Percentiles rank a stretch among this genome's conserved stretches.
phyloP scores from a whole-genome alignment of 2,329 filamentous ascomycete species.

The Chrysoporthe austroafricana region DNA sequence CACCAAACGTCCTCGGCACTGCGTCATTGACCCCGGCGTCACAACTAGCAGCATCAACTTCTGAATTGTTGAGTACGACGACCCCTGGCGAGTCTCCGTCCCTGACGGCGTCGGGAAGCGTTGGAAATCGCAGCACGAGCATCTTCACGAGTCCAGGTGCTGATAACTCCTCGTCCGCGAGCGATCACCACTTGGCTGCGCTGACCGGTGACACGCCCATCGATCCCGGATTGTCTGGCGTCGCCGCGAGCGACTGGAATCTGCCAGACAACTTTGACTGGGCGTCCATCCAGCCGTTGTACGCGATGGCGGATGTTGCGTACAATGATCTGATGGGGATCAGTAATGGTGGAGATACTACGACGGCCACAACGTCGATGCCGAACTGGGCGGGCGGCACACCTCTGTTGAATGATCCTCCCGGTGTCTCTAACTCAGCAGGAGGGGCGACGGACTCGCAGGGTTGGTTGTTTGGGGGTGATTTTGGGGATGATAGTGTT shows the following conservation, averaged over 20 bases:
- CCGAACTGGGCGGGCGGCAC: slow-evolving; percentile 30
- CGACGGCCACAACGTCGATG: slow-evolving; percentile 30
- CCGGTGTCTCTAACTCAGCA: slow-evolving; percentile 5
- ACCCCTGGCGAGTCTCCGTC: slow-evolving; percentile 1
- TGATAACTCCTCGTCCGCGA: slow-evolving; percentile 6
- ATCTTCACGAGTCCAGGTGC: slow-evolving; percentile 19
- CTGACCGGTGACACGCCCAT: slow-evolving; percentile 7
- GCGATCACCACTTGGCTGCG: not conserved
- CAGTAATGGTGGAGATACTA: slow-evolving; percentile 33
- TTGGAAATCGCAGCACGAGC: slow-evolving; percentile 13
- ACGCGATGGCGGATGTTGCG: slow-evolving; percentile 59
- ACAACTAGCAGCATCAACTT: not conserved
- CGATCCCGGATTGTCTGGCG: slow-evolving; percentile 11
- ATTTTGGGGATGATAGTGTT: slow-evolving; percentile 37
- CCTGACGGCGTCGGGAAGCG: slow-evolving; percentile 27
- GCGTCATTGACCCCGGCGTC: not conserved
- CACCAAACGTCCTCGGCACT: not conserved
- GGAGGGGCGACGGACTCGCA: slow-evolving; percentile 24
- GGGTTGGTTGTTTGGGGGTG: slow-evolving; percentile 34
- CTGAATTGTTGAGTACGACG: not conserved
- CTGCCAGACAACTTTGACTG: slow-evolving; percentile 53
- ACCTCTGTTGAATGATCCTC: slow-evolving; percentile 19
- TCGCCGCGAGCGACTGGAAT: slow-evolving; percentile 40
- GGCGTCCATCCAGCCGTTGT: slow-evolving; percentile 56
- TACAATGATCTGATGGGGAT: slow-evolving; percentile 60